These are phyloP conservation scores for Dunaliella primolecta DNA, from an alignment of 139 green algal genomes.

Conservation along the genomic window DNA sequence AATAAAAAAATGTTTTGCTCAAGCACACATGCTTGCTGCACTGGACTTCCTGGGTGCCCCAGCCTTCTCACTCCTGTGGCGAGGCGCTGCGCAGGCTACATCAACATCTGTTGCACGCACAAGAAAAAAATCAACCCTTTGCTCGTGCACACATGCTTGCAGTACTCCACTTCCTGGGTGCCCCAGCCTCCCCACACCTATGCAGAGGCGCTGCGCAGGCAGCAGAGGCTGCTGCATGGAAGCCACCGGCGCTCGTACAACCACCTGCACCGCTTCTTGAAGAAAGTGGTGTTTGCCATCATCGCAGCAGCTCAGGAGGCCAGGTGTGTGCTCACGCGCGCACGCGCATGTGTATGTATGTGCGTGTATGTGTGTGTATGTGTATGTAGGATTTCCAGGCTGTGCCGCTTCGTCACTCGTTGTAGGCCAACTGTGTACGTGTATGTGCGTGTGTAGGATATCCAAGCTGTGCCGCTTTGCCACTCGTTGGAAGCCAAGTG, in stretches of 20 bases:
- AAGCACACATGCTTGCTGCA: neutral
- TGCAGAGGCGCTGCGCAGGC: slow-evolving; percentile 42
- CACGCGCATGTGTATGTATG: no score
- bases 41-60: slow-evolving; percentile 28
- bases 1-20: no score
- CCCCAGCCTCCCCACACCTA: slow-evolving; percentile 40
- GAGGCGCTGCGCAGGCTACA: slow-evolving; percentile 50
- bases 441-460: no score
- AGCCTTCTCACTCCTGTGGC: slow-evolving; percentile 34
- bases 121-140: no score
- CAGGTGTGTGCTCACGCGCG: no score
- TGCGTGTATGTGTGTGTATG: no score
- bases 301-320: slow-evolving; percentile 7
- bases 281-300: slow-evolving; percentile 10
- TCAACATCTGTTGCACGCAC: slow-evolving; percentile 41
- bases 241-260: slow-evolving; percentile 22
- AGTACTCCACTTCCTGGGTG: slow-evolving; percentile 28
- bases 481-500: no score
- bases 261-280: slow-evolving; percentile 38
- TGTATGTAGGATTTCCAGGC: no score
- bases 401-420: no score
- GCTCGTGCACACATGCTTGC: neutral
- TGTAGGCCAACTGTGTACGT: no score
- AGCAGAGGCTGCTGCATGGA: slow-evolving; percentile 53
- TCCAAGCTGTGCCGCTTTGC: no score